phyloP scores from a whole-genome alignment of 140 eudicot genomes.

The Cichorium intybus region DNA sequence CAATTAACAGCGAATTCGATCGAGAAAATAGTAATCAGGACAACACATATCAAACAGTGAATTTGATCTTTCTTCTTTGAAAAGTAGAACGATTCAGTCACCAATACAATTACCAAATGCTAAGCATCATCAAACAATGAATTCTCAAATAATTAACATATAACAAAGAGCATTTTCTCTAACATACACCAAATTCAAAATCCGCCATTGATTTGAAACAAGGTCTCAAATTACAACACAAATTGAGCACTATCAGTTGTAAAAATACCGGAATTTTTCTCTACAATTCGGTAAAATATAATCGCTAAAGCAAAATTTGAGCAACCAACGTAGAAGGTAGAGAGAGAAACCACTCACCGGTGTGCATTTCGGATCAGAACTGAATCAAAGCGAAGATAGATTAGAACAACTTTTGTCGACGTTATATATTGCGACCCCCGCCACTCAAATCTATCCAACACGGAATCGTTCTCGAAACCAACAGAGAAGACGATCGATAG shows the following conservation, averaged over 20 bases:
- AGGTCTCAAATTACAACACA: not conserved
- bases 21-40: too few relatives aligned
- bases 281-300: not conserved
- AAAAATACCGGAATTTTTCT: not conserved
- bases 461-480: too few relatives aligned
- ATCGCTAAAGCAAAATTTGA: not conserved
- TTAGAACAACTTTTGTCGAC: conserved; percentile 19
- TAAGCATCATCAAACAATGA: too few relatives aligned
- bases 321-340: not conserved
- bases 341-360: conserved; percentile 11
- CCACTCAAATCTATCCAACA: conserved; percentile 9
- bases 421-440: conserved; percentile 16
- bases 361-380: conserved; percentile 23
- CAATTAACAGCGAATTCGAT: too few relatives aligned
- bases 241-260: not conserved
- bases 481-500: too few relatives aligned
- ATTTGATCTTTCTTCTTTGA: too few relatives aligned
- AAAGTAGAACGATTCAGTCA: too few relatives aligned
- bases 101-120: too few relatives aligned
- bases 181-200: conserved; percentile 12
- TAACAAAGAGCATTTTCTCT: conserved; percentile 13
- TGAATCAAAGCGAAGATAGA: conserved; percentile 22
- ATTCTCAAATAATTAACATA: not conserved
- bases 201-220: conserved; percentile 3
- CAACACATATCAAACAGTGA: not conserved